Evolutionary conservation across 1,284 basidiomycete genomes (phyloP).

Genomic region (Sporisorium iseilematis-ciliati): DNA sequence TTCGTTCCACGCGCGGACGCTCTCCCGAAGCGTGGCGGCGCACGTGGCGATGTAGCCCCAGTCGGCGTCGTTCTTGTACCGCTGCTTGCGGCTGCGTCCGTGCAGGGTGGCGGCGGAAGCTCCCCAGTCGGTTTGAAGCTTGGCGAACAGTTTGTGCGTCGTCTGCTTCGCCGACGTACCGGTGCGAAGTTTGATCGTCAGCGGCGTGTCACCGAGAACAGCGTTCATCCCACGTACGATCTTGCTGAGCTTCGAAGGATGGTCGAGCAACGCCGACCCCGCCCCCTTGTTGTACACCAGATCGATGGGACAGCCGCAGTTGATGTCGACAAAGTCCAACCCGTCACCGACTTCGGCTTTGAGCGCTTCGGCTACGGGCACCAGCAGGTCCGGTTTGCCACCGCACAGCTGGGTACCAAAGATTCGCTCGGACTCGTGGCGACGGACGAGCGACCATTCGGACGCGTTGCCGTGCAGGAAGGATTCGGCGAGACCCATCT

Average conservation of each 20-base stretch:
- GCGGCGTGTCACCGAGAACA: conserved; percentile 88
- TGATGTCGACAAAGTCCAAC: conserved; percentile 92
- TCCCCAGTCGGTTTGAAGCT: conserved; percentile 82
- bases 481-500: conserved; percentile 75
- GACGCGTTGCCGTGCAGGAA: conserved; percentile 58
- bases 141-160: conserved; percentile 83
- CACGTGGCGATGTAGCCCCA: conserved; percentile 78
- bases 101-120: conserved; percentile 87
- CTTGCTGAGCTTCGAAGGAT: conserved; percentile 83
- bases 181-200: conserved; percentile 91
- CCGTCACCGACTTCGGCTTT: conserved; percentile 75
- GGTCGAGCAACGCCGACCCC: conserved; percentile 89
- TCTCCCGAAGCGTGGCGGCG: conserved; percentile 83
- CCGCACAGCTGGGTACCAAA: conserved; percentile 86
- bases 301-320: conserved; percentile 97
- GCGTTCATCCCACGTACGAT: conserved; percentile 92
- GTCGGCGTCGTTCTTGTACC: conserved; percentile 68
- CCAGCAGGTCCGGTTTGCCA: conserved; percentile 74
- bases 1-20: conserved; percentile 62
- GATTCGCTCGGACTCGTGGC: conserved; percentile 84
- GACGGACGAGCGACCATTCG: conserved; percentile 67
- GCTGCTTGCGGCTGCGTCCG: conserved; percentile 74
- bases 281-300: conserved; percentile 91
- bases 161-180: conserved; percentile 80
- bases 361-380: conserved; percentile 86